phyloP scores from a whole-genome alignment of 257 asterid genomes.

The Nicotiana obtusifolia region DNA sequence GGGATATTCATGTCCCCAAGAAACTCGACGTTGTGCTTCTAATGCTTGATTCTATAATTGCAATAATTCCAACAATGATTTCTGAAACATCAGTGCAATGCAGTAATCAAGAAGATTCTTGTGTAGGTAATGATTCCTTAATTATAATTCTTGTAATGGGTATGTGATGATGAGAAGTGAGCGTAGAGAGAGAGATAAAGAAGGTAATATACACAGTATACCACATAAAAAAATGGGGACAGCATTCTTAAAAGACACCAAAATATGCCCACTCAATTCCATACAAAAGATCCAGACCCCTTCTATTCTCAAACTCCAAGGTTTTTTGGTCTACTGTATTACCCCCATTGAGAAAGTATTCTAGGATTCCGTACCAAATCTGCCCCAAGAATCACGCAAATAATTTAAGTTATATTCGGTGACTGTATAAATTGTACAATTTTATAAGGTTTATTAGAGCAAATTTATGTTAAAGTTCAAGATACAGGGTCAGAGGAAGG shows the following conservation, averaged over 20 bases:
- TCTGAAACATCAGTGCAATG: not conserved
- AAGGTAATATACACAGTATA: not conserved
- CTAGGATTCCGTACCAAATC: not conserved
- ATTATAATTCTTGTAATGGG: not conserved
- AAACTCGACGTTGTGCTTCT: not conserved
- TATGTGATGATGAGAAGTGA: not conserved
- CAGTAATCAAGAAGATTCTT: not conserved
- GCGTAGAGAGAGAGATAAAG: not conserved
- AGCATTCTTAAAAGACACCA: slow-evolving; percentile 11
- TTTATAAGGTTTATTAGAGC: no score
- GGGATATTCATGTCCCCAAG: not conserved
- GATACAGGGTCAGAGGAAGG: no score
- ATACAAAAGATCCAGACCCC: not conserved
- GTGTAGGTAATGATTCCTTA: not conserved
- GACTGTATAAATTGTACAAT: no score
- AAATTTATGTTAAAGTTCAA: no score
- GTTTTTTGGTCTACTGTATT: not conserved
- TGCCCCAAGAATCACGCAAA: not conserved
- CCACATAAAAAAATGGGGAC: not conserved
- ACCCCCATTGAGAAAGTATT: not conserved
- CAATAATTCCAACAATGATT: not conserved
- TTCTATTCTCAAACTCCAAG: slow-evolving; percentile 7
- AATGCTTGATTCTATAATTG: not conserved
- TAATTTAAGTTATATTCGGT: no score
- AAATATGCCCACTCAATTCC: slow-evolving; percentile 7